phyloP scores from a whole-genome alignment of 805 yeast genomes.

The Metschnikowia noctiluminum region DNA sequence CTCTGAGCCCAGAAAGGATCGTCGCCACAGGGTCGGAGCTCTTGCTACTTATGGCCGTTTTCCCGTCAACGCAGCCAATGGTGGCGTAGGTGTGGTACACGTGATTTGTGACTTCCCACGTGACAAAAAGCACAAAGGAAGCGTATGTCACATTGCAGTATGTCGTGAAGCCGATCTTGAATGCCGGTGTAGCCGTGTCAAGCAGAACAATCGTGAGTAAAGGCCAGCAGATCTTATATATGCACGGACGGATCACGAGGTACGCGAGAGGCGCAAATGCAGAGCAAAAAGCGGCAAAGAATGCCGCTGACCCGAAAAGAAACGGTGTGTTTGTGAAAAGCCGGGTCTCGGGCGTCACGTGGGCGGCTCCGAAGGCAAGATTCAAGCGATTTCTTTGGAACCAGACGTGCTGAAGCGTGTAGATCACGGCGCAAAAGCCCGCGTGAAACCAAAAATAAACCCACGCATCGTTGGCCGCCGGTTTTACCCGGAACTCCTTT shows the following conservation, averaged over 20 bases:
- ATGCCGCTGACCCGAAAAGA: slow-evolving; percentile 37
- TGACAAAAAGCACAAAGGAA: slow-evolving; percentile 33
- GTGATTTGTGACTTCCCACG: slow-evolving; percentile 57
- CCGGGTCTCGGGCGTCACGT: slow-evolving; percentile 37
- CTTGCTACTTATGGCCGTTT: slow-evolving; percentile 55
- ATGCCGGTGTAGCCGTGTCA: slow-evolving; percentile 42
- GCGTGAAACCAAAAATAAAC: slow-evolving; percentile 50
- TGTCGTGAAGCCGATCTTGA: slow-evolving; percentile 17
- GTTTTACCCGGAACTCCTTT: slow-evolving; percentile 38
- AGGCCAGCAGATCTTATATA: slow-evolving; percentile 38
- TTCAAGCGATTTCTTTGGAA: slow-evolving; percentile 54
- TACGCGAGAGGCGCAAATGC: slow-evolving; percentile 39
- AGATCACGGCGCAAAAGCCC: slow-evolving; percentile 38
- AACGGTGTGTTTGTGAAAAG: slow-evolving; percentile 25
- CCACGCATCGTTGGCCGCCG: slow-evolving; percentile 41
- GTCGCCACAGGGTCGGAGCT: slow-evolving; percentile 63
- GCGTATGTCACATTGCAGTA: slow-evolving; percentile 28
- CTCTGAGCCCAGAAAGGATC: slow-evolving; percentile 59
- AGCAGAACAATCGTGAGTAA: slow-evolving; percentile 26
- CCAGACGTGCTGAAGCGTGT: slow-evolving; percentile 48
- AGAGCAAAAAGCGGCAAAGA: slow-evolving; percentile 27
- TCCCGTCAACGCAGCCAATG: slow-evolving; percentile 69
- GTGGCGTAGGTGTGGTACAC: slow-evolving; percentile 63
- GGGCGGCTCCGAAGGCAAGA: slow-evolving; percentile 38
- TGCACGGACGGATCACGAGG: slow-evolving; percentile 34